phyloP scores from a whole-genome alignment of 2,329 filamentous ascomycete genomes.

The Chaetomiaceae sp. region DNA sequence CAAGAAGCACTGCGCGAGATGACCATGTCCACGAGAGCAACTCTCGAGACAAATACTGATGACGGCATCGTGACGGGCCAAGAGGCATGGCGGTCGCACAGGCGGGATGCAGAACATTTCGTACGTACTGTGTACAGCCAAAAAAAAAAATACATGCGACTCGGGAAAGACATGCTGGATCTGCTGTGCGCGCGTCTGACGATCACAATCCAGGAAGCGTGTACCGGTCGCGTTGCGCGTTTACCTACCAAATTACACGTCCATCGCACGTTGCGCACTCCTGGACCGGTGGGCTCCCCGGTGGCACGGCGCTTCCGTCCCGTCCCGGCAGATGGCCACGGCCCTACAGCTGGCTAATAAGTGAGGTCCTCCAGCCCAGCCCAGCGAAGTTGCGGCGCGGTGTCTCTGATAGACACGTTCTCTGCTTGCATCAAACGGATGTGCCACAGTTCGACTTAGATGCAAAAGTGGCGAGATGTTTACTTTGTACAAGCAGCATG shows the following conservation, averaged over 20 bases:
- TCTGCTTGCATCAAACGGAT: not conserved
- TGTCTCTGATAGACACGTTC: not conserved
- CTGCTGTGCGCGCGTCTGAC: not conserved
- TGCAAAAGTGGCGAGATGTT: not conserved
- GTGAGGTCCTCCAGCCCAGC: too few relatives aligned
- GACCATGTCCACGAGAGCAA: too few relatives aligned
- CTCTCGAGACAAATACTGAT: too few relatives aligned
- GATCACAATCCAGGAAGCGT: too few relatives aligned
- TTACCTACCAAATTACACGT: not conserved
- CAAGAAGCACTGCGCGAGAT: too few relatives aligned
- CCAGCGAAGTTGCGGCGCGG: not conserved
- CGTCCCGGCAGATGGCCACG: conserved; percentile 10
- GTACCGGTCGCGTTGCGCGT: too few relatives aligned
- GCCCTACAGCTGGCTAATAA: too few relatives aligned
- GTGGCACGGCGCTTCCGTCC: conserved; percentile 12
- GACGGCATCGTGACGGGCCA: not conserved
- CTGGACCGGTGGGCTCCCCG: conserved; percentile 4
- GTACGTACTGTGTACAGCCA: not conserved
- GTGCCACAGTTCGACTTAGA: not conserved
- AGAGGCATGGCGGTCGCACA: too few relatives aligned
- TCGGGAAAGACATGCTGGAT: not conserved
- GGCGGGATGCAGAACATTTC: not conserved
- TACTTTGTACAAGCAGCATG: too few relatives aligned
- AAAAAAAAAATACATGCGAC: not conserved
- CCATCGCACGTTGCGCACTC: not conserved